phyloP scores from a whole-genome alignment of 257 asterid species.

The Jacaranda mimosifolia region DNA sequence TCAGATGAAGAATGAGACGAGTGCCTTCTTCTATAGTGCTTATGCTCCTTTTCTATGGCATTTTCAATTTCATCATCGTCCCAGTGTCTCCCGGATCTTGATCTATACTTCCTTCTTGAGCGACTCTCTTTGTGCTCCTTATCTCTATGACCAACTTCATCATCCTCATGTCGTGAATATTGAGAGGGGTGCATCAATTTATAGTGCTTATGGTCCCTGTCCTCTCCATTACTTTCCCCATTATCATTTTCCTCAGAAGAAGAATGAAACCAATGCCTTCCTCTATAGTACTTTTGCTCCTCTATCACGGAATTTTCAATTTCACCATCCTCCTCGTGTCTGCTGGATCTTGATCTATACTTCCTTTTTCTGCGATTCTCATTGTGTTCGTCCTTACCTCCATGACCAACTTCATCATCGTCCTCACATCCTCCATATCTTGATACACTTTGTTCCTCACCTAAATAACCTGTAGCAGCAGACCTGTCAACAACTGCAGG shows the following conservation, averaged over 20 bases:
- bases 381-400: background rate
- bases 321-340: too few relatives aligned
- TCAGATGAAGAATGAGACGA: conserved; percentile 45
- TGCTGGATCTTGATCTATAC: too few relatives aligned
- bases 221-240: too few relatives aligned
- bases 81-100: conserved; percentile 53
- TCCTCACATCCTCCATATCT: conserved; percentile 41
- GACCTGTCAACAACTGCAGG: conserved; percentile 43
- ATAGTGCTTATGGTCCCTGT: too few relatives aligned
- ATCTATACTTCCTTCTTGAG: conserved; percentile 54
- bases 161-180: too few relatives aligned
- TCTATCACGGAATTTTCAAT: too few relatives aligned
- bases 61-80: conserved; percentile 45
- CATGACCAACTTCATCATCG: conserved; percentile 39
- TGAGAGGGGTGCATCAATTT: too few relatives aligned
- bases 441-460: conserved; percentile 59
- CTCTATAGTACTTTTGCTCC: too few relatives aligned
- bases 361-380: too few relatives aligned
- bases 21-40: conserved; percentile 43
- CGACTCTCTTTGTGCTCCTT: conserved; percentile 40
- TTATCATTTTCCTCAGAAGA: too few relatives aligned
- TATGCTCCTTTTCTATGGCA: conserved; percentile 43
- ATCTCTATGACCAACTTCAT: too few relatives aligned
- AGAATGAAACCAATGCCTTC: too few relatives aligned
- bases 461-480: conserved; percentile 41